A percentile compares a stretch with the other conserved stretches of the same genome.
These are phyloP conservation scores for Phylloporus scabripes DNA, from an alignment of 768 basidiomycete genomes.

Conservation along the genomic window DNA sequence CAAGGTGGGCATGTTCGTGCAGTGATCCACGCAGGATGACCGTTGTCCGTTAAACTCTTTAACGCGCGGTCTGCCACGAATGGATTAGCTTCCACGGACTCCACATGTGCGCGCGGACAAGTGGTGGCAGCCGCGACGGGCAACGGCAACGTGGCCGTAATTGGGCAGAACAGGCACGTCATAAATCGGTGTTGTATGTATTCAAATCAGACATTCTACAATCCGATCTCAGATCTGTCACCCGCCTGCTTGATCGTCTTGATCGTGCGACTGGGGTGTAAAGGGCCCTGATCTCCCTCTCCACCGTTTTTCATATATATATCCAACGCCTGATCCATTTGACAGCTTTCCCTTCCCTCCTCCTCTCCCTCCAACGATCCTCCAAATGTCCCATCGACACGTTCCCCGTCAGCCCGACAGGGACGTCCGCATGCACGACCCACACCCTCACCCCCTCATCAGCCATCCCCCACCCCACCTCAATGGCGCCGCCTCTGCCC, in stretches of 20 bases:
- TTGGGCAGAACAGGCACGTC: conserved; percentile 43
- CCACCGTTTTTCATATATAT: conserved; percentile 49
- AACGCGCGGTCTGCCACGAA: conserved; percentile 32
- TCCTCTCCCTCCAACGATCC: conserved; percentile 31
- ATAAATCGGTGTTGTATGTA: conserved; percentile 23
- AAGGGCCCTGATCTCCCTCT: conserved; percentile 40
- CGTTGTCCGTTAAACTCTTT: conserved; percentile 39
- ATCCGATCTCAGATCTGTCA: conserved; percentile 39
- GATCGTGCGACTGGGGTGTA: conserved; percentile 53
- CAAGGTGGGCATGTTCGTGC: too few relatives aligned
- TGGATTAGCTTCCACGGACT: conserved; percentile 36
- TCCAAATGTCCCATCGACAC: conserved; percentile 56
- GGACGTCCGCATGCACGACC: conserved; percentile 61
- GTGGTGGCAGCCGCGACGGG: conserved; percentile 37
- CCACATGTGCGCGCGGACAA: conserved; percentile 29
- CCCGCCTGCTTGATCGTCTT: conserved; percentile 50
- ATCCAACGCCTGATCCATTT: conserved; percentile 40
- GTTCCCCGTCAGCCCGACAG: conserved; percentile 54
- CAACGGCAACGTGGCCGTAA: conserved; percentile 45
- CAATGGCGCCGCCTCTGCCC: conserved; percentile 43
- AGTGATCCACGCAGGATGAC: conserved; percentile 20
- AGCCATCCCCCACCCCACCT: conserved; percentile 45
- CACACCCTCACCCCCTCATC: conserved; percentile 40
- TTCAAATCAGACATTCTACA: conserved; percentile 36
- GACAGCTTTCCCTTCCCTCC: conserved; percentile 47